These are phyloP conservation scores for Cladosporium colombiae DNA, from an alignment of 2,329 filamentous ascomycete genomes.

Conservation along the genomic window DNA sequence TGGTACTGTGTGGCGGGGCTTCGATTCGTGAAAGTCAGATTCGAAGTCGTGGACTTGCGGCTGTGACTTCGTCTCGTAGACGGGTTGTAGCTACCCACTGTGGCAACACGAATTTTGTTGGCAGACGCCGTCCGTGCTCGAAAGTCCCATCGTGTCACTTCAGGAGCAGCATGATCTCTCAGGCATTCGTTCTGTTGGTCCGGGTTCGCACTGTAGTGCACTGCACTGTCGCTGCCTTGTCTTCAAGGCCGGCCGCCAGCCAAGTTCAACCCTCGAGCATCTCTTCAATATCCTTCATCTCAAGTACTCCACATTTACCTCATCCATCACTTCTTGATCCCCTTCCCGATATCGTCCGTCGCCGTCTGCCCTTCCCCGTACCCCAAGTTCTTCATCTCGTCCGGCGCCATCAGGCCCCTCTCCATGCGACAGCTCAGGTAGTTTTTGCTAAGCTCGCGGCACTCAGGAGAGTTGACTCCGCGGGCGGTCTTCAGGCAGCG, in stretches of 20 bases:
- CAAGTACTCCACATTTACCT: background rate
- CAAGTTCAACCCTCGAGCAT: background rate
- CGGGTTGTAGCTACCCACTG: too few species aligned
- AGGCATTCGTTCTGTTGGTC: background rate
- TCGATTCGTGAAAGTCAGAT: too few species aligned
- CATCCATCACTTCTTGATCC: slow-evolving; percentile 2
- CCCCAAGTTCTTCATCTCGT: slow-evolving; percentile 92
- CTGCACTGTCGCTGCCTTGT: background rate
- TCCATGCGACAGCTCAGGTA: slow-evolving; percentile 96
- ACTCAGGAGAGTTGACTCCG: slow-evolving; percentile 84
- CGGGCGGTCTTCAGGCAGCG: slow-evolving; percentile 80
- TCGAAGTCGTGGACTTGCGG: background rate
- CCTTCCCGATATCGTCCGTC: slow-evolving; percentile 7
- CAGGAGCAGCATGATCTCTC: too few species aligned
- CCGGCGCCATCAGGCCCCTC: slow-evolving; percentile 90
- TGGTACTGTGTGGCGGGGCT: too few species aligned
- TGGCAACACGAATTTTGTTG: too few species aligned
- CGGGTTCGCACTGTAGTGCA: background rate
- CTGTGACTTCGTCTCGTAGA: background rate
- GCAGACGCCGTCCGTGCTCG: too few species aligned
- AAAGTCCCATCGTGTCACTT: too few species aligned
- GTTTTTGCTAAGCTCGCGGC: slow-evolving; percentile 79
- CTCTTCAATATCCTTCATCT: background rate
- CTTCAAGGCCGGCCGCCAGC: background rate
- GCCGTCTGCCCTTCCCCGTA: slow-evolving; percentile 58